phyloP scores from a whole-genome alignment of 768 basidiomycete genomes.

The Termitomyces sp. region DNA sequence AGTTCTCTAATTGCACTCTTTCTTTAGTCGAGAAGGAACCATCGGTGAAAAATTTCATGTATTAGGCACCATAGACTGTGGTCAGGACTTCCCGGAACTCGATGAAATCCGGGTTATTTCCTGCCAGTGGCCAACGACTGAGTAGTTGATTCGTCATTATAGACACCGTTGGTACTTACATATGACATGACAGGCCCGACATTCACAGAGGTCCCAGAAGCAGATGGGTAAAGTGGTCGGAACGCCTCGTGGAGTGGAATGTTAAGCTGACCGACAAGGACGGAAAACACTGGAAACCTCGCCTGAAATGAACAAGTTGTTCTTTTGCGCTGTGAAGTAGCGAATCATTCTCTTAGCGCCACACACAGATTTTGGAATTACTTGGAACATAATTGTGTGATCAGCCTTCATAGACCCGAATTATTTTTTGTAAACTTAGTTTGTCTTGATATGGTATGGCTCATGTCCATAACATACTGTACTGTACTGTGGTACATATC shows the following conservation, averaged over 20 bases:
- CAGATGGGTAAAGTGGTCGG: conserved; percentile 4
- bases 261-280: neutral
- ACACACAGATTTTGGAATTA: neutral
- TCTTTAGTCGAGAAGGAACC: neutral
- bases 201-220: conserved; percentile 1
- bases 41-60: neutral
- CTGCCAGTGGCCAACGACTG: conserved; percentile 1
- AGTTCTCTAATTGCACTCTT: no score
- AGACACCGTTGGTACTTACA: neutral
- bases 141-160: neutral
- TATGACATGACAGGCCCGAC: neutral
- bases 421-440: neutral
- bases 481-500: no score
- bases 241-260: conserved; percentile 4
- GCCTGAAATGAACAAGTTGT: neutral
- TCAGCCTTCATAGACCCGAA: neutral
- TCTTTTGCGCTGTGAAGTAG: neutral
- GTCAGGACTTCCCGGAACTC: neutral
- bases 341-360: neutral
- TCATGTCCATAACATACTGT: neutral
- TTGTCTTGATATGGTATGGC: neutral
- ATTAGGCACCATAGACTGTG: neutral
- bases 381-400: neutral
- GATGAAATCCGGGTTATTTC: neutral
- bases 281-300: conserved; percentile 3